These are phyloP conservation scores for Theileria annulata DNA, from an alignment of 169 alveolate species.

Conservation along the genomic window DNA sequence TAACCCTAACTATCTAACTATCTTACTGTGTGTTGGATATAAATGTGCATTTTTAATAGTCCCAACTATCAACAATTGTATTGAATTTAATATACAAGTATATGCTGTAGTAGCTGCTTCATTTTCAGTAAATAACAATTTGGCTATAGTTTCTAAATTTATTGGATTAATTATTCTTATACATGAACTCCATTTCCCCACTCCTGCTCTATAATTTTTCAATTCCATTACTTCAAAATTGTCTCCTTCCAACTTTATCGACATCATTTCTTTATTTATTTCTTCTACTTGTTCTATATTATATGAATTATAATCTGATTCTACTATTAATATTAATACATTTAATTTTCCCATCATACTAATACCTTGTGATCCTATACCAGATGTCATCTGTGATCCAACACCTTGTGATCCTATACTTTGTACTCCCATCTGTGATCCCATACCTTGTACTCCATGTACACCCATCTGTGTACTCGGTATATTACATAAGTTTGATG, in stretches of 20 bases:
- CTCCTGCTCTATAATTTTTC: constrained; percentile 90
- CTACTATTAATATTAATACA: constrained; percentile 85
- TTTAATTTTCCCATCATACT: too few relatives aligned
- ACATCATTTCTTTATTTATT: constrained; percentile 70
- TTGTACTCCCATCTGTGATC: constrained; percentile 16
- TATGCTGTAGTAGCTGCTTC: constrained; percentile 92
- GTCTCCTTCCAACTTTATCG: constrained; percentile 67
- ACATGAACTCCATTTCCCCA: constrained; percentile 94
- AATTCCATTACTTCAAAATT: constrained; percentile 69
- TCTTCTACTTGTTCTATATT: constrained; percentile 78
- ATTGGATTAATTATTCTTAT: constrained; percentile 85
- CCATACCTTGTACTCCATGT: too few relatives aligned
- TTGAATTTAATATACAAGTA: constrained; percentile 83
- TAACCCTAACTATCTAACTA: too few relatives aligned
- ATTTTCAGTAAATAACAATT: constrained; percentile 88
- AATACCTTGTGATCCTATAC: too few relatives aligned
- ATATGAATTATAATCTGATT: constrained; percentile 88
- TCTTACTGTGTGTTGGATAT: constrained; percentile 10
- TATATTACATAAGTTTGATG: constrained; percentile 81
- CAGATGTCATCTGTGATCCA: too few relatives aligned
- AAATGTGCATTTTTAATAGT: constrained; percentile 75
- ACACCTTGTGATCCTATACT: constrained; percentile 51
- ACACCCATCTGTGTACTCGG: too few relatives aligned
- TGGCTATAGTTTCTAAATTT: constrained; percentile 79
- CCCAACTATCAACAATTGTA: constrained; percentile 89